A percentile compares a stretch with the other conserved stretches of the same genome.
phyloP scores from a whole-genome alignment of 176 grass and related monocot genomes.

The Paspalum notatum region DNA sequence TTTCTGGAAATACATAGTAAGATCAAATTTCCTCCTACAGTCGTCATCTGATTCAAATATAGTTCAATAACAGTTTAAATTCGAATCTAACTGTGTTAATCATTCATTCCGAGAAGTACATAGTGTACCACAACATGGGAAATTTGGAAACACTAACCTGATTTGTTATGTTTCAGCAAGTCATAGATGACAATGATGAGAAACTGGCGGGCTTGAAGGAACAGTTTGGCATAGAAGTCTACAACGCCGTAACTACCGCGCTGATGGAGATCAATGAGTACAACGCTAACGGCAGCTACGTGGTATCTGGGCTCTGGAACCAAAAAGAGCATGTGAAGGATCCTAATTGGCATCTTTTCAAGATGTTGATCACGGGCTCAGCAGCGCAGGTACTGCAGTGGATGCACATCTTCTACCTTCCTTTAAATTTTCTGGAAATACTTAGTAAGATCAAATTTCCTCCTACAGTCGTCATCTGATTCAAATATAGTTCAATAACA shows the following conservation, averaged over 20 bases:
- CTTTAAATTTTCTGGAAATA: neutral
- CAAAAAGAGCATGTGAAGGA: constrained; percentile 48
- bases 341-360: constrained; percentile 60
- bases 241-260: constrained; percentile 46
- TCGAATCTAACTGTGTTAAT: neutral
- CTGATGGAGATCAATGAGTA: constrained; percentile 75
- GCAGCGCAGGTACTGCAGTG: constrained; percentile 25
- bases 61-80: neutral
- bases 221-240: constrained; percentile 46
- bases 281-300: constrained; percentile 61
- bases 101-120: neutral
- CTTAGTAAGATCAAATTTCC: neutral
- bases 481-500: neutral
- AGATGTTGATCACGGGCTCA: constrained; percentile 31
- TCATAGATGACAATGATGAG: constrained; percentile 55
- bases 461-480: neutral
- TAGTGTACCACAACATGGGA: neutral
- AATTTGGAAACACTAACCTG: neutral
- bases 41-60: neutral
- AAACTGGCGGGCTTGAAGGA: constrained; percentile 48
- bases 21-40: neutral
- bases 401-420: neutral
- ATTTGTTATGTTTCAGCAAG: constrained; percentile 49
- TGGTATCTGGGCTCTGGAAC: constrained; percentile 55
- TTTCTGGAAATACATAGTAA: neutral